phyloP scores from a whole-genome alignment of 371 early-diverging fungal genomes.

The Blastocladiella emersonii region DNA sequence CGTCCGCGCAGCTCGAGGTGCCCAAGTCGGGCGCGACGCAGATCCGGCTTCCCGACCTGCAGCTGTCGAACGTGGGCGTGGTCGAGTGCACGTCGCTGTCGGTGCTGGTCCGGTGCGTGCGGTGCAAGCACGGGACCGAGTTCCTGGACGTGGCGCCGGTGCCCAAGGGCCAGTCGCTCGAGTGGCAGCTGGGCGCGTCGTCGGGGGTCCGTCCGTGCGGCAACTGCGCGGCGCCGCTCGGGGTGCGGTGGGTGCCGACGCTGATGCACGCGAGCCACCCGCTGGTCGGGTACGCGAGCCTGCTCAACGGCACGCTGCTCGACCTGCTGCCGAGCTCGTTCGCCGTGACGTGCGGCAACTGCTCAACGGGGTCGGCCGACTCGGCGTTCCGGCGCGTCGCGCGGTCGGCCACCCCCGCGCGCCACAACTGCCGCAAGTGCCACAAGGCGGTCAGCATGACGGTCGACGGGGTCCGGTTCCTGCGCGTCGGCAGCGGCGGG shows the following conservation, averaged over 20 bases:
- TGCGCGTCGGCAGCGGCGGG: slow-evolving; percentile 14
- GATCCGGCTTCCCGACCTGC: slow-evolving; percentile 42
- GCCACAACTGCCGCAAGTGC: slow-evolving; percentile 13
- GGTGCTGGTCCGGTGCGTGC: slow-evolving; percentile 48
- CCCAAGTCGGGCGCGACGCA: slow-evolving; percentile 45
- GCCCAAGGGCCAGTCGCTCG: background rate
- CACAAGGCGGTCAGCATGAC: slow-evolving; percentile 18
- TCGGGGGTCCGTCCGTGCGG: slow-evolving; percentile 26
- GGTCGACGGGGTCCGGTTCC: slow-evolving; percentile 35
- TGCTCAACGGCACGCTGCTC: slow-evolving; percentile 41
- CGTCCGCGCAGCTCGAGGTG: slow-evolving; percentile 4
- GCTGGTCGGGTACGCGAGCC: slow-evolving; percentile 59
- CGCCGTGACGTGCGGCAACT: slow-evolving; percentile 43
- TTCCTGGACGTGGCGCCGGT: slow-evolving; percentile 36
- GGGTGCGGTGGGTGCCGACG: slow-evolving; percentile 39
- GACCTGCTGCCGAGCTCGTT: slow-evolving; percentile 52
- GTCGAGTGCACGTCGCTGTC: slow-evolving; percentile 42
- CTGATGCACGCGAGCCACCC: slow-evolving; percentile 37
- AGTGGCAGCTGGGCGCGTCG: background rate
- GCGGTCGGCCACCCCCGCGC: slow-evolving; percentile 8
- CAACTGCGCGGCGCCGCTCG: slow-evolving; percentile 46
- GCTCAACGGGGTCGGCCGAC: slow-evolving; percentile 15
- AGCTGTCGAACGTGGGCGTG: slow-evolving; percentile 44
- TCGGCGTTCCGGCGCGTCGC: background rate
- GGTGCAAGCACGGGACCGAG: slow-evolving; percentile 51